A percentile compares a stretch with the other conserved stretches of the same genome.
Conservation (phyloP, 73 alveolate genomes). For the Paramecium pentaurelia region DNA sequence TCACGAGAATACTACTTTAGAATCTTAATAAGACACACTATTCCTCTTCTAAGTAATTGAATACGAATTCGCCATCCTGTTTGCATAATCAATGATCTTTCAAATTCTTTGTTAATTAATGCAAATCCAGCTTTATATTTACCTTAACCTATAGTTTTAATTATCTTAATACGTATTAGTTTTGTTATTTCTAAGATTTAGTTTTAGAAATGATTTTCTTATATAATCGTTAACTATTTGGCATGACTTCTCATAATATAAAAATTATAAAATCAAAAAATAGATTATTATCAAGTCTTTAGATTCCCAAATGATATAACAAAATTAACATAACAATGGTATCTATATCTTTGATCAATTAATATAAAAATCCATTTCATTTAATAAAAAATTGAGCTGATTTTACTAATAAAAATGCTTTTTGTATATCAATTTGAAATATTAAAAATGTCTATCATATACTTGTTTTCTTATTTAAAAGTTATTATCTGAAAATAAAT, state of each 20-base stretch:
- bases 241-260: conserved; percentile 7
- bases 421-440: background rate
- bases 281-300: background rate
- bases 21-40: background rate
- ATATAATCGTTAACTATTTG: background rate
- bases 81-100: background rate
- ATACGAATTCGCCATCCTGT: conserved; percentile 14
- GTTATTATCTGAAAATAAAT: no score
- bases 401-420: background rate
- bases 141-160: background rate
- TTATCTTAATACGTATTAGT: background rate
- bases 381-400: background rate
- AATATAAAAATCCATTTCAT: background rate
- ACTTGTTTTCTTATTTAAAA: no score
- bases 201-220: background rate
- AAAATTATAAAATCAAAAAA: background rate
- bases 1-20: background rate
- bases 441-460: background rate
- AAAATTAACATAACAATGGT: background rate
- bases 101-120: conserved; percentile 4
- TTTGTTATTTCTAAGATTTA: background rate
- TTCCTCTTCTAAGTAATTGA: conserved; percentile 3
- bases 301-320: background rate
- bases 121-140: background rate
- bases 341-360: background rate